phyloP scores from a whole-genome alignment of 768 basidiomycete genomes.

The Termitomyces titanicus region DNA sequence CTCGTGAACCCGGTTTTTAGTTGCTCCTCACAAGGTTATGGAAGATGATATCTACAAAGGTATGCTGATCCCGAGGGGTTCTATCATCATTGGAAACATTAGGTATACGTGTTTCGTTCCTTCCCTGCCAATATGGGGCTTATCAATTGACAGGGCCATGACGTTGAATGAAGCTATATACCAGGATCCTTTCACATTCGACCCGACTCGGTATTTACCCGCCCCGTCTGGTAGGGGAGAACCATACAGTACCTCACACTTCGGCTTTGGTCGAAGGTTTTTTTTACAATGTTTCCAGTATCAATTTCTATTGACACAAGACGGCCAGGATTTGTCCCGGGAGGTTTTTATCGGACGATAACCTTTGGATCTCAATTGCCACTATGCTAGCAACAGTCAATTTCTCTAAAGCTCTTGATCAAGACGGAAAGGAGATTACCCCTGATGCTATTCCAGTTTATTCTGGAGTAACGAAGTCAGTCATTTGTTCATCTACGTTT shows the following conservation, averaged over 20 bases:
- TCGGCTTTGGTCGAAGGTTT: constrained; percentile 17
- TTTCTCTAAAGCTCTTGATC: background rate
- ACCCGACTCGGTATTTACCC: constrained; percentile 13
- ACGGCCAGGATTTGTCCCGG: background rate
- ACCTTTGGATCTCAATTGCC: background rate
- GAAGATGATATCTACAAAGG: constrained; percentile 16
- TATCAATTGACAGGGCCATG: constrained; percentile 6
- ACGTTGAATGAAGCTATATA: constrained; percentile 12
- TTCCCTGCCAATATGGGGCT: background rate
- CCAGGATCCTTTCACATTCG: constrained; percentile 7
- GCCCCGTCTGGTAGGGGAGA: constrained; percentile 12
- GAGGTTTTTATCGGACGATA: background rate
- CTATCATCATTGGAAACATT: constrained; percentile 11
- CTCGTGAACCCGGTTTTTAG: too few species aligned
- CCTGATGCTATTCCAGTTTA: background rate
- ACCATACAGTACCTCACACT: constrained; percentile 9
- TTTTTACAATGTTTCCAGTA: too few species aligned
- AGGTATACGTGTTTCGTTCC: constrained; percentile 7
- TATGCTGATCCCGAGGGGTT: constrained; percentile 14
- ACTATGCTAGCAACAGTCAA: background rate
- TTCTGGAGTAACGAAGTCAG: background rate
- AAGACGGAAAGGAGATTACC: background rate
- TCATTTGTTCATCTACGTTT: background rate
- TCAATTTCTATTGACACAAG: too few species aligned
- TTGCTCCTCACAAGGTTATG: constrained; percentile 13